A percentile compares a stretch with the other conserved stretches of the same genome.
phyloP scores from a whole-genome alignment of 2,329 filamentous ascomycete species.

The Emergomyces orientalis region DNA sequence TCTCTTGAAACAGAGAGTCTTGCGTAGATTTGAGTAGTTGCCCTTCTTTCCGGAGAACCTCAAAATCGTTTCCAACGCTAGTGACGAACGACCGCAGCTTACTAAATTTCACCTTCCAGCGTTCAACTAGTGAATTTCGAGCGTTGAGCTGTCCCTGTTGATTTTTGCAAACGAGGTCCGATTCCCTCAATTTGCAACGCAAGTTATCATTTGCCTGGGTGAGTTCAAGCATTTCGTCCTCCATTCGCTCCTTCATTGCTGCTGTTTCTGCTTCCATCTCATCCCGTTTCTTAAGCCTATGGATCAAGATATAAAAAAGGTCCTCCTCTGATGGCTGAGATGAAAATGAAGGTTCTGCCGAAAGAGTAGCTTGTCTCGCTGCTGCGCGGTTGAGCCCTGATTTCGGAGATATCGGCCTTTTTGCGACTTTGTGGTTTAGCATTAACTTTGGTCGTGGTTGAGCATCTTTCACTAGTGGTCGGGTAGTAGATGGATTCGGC shows the following conservation, averaged over 20 bases:
- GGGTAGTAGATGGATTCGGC: neutral
- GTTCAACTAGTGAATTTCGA: constrained; percentile 21
- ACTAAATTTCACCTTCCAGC: constrained; percentile 28
- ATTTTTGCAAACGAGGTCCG: constrained; percentile 17
- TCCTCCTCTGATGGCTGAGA: constrained; percentile 26
- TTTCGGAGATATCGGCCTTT: neutral
- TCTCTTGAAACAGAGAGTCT: constrained; percentile 21
- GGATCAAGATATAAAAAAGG: constrained; percentile 30
- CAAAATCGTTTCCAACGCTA: constrained; percentile 28
- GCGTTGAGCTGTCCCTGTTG: constrained; percentile 17
- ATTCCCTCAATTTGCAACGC: constrained; percentile 18
- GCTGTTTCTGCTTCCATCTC: constrained; percentile 23
- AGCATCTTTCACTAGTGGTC: neutral
- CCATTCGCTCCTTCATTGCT: constrained; percentile 21
- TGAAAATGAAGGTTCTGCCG: neutral
- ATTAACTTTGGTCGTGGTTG: neutral
- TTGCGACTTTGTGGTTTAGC: neutral
- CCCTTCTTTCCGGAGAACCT: constrained; percentile 24
- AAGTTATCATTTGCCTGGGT: constrained; percentile 25
- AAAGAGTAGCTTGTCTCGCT: neutral
- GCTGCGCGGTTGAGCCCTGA: neutral
- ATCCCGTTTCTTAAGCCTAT: constrained; percentile 27
- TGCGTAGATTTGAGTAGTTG: constrained; percentile 22
- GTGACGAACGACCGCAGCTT: constrained; percentile 27
- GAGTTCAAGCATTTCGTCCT: constrained; percentile 20